These are phyloP conservation scores for Corrigiola litoralis DNA, from an alignment of 179 eudicot genomes.

Conservation along the genomic window DNA sequence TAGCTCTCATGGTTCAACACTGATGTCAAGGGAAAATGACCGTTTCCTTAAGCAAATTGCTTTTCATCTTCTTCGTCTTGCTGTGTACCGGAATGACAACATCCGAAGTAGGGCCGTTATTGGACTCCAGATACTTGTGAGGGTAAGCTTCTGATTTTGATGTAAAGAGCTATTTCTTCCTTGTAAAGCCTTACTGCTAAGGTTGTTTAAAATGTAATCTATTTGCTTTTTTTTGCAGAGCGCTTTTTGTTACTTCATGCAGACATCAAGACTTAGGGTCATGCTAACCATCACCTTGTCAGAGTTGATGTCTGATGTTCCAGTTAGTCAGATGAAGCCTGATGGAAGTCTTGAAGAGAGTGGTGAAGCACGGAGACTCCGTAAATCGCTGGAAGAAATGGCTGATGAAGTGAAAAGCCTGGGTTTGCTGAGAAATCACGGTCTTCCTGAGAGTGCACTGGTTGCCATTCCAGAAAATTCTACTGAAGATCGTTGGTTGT, in stretches of 20 bases:
- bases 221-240: constrained; percentile 54
- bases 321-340: constrained; percentile 90
- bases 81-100: constrained; percentile 83
- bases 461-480: constrained; percentile 49
- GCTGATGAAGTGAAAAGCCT: constrained; percentile 74
- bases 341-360: constrained; percentile 99
- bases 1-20: constrained; percentile 82
- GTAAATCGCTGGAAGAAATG: constrained; percentile 89
- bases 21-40: constrained; percentile 96
- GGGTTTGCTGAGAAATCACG: constrained; percentile 60
- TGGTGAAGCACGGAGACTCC: constrained; percentile 88
- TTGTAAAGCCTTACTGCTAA: neutral
- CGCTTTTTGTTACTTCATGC: constrained; percentile 75
- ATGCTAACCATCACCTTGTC: constrained; percentile 96
- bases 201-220: neutral
- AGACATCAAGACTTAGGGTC: constrained; percentile 82
- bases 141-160: constrained; percentile 46
- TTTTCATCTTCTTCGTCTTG: constrained; percentile 97
- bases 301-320: constrained; percentile 98
- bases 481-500: constrained; percentile 73
- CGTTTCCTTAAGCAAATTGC: constrained; percentile 97
- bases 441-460: constrained; percentile 65
- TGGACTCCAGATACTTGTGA: constrained; percentile 93
- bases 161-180: neutral
- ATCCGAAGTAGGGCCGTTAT: constrained; percentile 81